Evolutionary conservation across 2,329 filamentous ascomycete species (phyloP).

Genomic region (Aspergillus sp.): DNA sequence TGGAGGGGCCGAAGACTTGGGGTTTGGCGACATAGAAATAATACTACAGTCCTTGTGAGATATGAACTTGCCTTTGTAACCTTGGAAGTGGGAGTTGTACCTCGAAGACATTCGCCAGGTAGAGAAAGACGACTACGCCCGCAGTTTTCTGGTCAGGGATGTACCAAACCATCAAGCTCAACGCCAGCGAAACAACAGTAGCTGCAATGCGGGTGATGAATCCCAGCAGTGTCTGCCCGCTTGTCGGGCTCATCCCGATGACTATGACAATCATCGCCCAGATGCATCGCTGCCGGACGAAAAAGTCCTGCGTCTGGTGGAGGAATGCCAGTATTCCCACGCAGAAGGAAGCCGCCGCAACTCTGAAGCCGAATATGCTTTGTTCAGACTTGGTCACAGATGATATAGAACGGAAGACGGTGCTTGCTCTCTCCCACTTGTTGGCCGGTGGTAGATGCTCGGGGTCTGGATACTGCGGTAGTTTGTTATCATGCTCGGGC

Average conservation of each 20-base stretch:
- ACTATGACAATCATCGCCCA: conserved; percentile 76
- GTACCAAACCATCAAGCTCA: conserved; percentile 68
- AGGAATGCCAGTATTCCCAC: conserved; percentile 56
- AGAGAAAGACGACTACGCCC: conserved; percentile 67
- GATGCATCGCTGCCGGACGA: conserved; percentile 65
- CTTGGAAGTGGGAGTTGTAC: conserved; percentile 14
- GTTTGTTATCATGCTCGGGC: too few relatives aligned
- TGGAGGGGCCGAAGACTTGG: conserved; percentile 58
- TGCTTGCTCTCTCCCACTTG: conserved; percentile 60
- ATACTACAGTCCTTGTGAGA: conserved; percentile 33
- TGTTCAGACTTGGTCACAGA: conserved; percentile 62
- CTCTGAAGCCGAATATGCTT: conserved; percentile 68
- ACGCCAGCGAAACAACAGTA: conserved; percentile 62
- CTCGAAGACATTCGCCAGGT: conserved; percentile 62
- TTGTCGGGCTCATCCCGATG: conserved; percentile 66
- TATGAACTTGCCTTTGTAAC: not conserved
- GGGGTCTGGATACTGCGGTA: conserved; percentile 51
- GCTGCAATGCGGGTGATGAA: conserved; percentile 65
- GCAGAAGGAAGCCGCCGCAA: conserved; percentile 55
- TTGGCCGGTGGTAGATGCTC: conserved; percentile 69
- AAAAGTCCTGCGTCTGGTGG: conserved; percentile 63
- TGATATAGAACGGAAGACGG: conserved; percentile 56
- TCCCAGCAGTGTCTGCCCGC: conserved; percentile 68
- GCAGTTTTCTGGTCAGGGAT: conserved; percentile 63
- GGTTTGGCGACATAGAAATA: conserved; percentile 70